Percentiles rank a stretch among this genome's conserved stretches.
Evolutionary conservation across 176 grass and related monocot species (phyloP).

Genomic region (Tillandsia fasciculata): DNA sequence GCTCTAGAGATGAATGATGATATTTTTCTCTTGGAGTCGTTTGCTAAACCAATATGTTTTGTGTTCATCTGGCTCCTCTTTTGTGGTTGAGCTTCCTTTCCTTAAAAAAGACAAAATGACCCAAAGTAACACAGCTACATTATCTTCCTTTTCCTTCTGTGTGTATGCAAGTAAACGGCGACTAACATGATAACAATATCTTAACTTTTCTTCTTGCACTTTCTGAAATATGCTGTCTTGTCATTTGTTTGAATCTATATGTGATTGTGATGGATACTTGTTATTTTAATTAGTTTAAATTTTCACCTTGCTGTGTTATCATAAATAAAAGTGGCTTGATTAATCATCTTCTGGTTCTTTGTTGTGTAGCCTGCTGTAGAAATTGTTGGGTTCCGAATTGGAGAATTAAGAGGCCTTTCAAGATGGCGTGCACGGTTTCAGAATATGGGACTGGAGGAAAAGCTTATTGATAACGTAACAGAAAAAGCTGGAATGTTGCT

Average conservation of each 20-base stretch:
- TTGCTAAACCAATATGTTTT: no score
- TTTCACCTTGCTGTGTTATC: background rate
- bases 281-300: background rate
- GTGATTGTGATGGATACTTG: background rate
- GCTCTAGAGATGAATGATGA: no score
- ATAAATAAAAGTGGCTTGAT: constrained; percentile 9
- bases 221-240: background rate
- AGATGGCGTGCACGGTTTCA: constrained; percentile 81
- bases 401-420: constrained; percentile 81
- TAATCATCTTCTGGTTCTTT: constrained; percentile 15
- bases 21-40: no score
- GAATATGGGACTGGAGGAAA: constrained; percentile 80
- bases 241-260: background rate
- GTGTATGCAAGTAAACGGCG: background rate
- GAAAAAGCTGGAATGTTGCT: constrained; percentile 79
- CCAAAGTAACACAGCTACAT: no score
- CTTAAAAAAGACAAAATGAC: no score
- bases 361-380: constrained; percentile 72
- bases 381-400: constrained; percentile 86
- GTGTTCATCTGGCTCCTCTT: no score
- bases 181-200: background rate
- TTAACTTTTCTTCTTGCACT: background rate
- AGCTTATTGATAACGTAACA: constrained; percentile 71
- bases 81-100: no score
- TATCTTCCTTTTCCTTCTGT: no score